These are phyloP conservation scores for Volvox reticuliferus DNA, from an alignment of 139 green algal species.

Conservation along the genomic window DNA sequence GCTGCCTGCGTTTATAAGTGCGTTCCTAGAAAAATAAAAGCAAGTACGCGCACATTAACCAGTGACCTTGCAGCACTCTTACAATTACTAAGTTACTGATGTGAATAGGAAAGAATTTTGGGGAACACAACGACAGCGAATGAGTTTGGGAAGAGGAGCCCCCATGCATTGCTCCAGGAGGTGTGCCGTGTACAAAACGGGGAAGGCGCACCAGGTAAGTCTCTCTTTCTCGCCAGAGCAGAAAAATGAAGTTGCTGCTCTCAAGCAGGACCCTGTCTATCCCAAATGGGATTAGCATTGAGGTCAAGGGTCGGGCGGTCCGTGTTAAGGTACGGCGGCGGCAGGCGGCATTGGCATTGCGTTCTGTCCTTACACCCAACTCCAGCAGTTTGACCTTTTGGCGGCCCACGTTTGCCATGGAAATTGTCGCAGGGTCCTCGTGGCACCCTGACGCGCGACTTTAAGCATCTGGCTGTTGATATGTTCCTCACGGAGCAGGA, in stretches of 20 bases:
- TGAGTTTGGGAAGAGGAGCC: too few relatives aligned
- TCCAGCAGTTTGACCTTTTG: neutral
- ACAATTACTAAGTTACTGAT: too few relatives aligned
- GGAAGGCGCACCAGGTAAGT: too few relatives aligned
- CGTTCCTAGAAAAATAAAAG: too few relatives aligned
- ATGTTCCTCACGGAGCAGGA: conserved; percentile 89
- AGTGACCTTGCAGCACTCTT: too few relatives aligned
- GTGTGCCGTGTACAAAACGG: too few relatives aligned
- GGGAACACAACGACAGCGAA: too few relatives aligned
- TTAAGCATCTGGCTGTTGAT: conserved; percentile 92
- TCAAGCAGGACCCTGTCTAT: conserved; percentile 71
- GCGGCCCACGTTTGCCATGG: neutral
- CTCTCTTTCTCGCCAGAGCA: conserved; percentile 21
- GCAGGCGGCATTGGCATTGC: conserved; percentile 14
- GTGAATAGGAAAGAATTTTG: too few relatives aligned
- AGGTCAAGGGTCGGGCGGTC: conserved; percentile 73
- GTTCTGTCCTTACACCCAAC: neutral
- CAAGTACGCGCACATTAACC: too few relatives aligned
- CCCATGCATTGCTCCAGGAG: too few relatives aligned
- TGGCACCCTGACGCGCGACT: conserved; percentile 81
- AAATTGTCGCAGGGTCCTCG: conserved; percentile 73
- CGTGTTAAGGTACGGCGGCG: conserved; percentile 65
- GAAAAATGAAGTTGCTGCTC: conserved; percentile 86
- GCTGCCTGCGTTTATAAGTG: too few relatives aligned
- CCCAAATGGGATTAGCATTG: conserved; percentile 68